Base-by-base conservation (phyloP, 345 rosid genomes). In the Citrus reticulata region DNA sequence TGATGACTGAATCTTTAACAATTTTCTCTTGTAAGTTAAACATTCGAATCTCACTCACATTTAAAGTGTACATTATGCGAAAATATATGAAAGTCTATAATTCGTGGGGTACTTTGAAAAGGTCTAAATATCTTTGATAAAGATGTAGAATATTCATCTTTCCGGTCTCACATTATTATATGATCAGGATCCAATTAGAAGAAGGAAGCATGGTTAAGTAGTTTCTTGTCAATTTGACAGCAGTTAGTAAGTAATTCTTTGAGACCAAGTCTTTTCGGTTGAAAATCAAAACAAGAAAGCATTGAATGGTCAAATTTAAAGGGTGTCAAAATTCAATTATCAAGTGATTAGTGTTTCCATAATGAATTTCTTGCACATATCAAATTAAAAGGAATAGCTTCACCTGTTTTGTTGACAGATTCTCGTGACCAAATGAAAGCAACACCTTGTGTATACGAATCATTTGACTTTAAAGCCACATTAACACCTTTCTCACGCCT, bases 381-480 rank as follows among this genome's bases (percentile, higher is more conserved):
- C 51, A 46, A 46, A 46, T 46, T 22, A 64, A 75, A 65, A 51
- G 71, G 22, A 62, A 75, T 13, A 20, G 71, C 60, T 74, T 61
- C 81, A 78, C 76, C 76, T 78, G 81, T 79, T 79, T 68, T 73
- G 46, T 79, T 66, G 68, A 79, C 49, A 66, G n/a, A 66, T 73
- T 73, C 82, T 73, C 73, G 78, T 79, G 82, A 79, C 70, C 51
- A n/a, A 37, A 29, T 37, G 72, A 79, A 57, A 68, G 80, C 74
- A 68, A 55, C 67, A 27, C 24, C 9, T 25, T 7, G 17, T 25
- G 24, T 25, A 55, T 54, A 57, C 24, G 46, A 68, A 77, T 68
- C 68, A 57, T 62, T 46, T 57, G 78, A 75, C 78, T 75, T 75
- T 75, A 42, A 40, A 22, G 58, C 20, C 39, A 27, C 74, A 68